Evolutionary conservation across 2,329 filamentous ascomycete species (phyloP).

Genomic region (Dendryphion nanum): DNA sequence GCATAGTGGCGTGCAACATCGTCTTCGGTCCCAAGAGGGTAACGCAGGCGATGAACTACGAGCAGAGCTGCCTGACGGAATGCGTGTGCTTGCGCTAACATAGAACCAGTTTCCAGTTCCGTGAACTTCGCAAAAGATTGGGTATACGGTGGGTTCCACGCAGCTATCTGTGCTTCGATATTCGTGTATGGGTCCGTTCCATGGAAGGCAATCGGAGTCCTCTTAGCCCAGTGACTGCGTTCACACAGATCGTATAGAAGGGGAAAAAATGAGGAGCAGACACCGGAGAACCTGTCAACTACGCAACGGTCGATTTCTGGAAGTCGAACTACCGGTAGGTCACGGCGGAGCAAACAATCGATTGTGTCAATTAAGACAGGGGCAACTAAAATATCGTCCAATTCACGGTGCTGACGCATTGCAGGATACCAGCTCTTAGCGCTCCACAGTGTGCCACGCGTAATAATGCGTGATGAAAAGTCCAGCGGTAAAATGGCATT

Average conservation of each 20-base stretch:
- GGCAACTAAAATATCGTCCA: not conserved
- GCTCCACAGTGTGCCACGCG: not conserved
- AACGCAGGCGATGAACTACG: not conserved
- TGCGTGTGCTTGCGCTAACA: not conserved
- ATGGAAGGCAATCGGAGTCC: not conserved
- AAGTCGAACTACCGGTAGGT: not conserved
- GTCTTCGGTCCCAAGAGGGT: not conserved
- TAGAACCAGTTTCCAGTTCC: not conserved
- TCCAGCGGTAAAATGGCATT: not conserved
- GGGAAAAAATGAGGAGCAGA: not conserved
- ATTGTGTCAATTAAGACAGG: conserved; percentile 1
- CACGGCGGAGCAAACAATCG: not conserved
- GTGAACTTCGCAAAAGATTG: not conserved
- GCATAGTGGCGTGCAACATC: not conserved
- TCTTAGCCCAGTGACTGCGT: not conserved
- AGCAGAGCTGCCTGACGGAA: not conserved
- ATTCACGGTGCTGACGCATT: not conserved
- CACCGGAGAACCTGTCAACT: not conserved
- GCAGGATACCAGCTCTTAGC: not conserved
- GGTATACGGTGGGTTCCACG: not conserved
- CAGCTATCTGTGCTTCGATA: not conserved
- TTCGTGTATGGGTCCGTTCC: not conserved
- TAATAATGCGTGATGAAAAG: not conserved
- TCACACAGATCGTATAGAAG: conserved; percentile 1
- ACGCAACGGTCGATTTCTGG: not conserved